These are phyloP conservation scores for Gynostemma pentaphyllum DNA, from an alignment of 306 rosid genomes.

Conservation along the genomic window DNA sequence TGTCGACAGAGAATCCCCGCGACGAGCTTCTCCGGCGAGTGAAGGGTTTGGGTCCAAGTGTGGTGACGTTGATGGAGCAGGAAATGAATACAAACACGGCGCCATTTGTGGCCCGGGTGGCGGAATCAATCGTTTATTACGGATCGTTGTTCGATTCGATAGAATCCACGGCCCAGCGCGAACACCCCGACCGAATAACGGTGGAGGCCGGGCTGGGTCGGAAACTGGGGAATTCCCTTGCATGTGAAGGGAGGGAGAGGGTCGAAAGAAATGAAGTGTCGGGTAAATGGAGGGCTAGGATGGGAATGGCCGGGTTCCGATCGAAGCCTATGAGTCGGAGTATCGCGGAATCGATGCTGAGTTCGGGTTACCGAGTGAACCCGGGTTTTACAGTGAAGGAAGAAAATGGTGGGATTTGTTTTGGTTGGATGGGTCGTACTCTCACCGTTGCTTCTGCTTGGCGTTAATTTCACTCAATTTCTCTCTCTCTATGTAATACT, in stretches of 20 bases:
- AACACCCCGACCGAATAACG: constrained; percentile 28
- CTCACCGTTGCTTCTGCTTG: constrained; percentile 93
- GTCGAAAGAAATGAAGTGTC: constrained; percentile 83
- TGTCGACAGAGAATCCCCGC: constrained; percentile 72
- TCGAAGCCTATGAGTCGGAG: constrained; percentile 42
- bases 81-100: constrained; percentile 85
- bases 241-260: constrained; percentile 86
- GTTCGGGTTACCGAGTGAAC: constrained; percentile 22
- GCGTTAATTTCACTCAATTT: constrained; percentile 57
- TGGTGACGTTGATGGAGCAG: constrained; percentile 66
- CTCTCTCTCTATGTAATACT: neutral
- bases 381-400: constrained; percentile 53
- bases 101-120: constrained; percentile 60
- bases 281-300: constrained; percentile 91
- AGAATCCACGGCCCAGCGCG: constrained; percentile 21
- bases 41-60: constrained; percentile 45
- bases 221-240: constrained; percentile 44
- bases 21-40: constrained; percentile 82
- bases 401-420: constrained; percentile 66
- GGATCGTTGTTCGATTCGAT: constrained; percentile 47
- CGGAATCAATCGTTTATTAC: constrained; percentile 46
- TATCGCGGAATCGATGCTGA: constrained; percentile 39
- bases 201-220: constrained; percentile 59
- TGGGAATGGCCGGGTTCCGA: constrained; percentile 91
- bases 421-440: constrained; percentile 80